These are phyloP conservation scores for Ormosia emarginata DNA, from an alignment of 306 rosid species.

Conservation along the genomic window DNA sequence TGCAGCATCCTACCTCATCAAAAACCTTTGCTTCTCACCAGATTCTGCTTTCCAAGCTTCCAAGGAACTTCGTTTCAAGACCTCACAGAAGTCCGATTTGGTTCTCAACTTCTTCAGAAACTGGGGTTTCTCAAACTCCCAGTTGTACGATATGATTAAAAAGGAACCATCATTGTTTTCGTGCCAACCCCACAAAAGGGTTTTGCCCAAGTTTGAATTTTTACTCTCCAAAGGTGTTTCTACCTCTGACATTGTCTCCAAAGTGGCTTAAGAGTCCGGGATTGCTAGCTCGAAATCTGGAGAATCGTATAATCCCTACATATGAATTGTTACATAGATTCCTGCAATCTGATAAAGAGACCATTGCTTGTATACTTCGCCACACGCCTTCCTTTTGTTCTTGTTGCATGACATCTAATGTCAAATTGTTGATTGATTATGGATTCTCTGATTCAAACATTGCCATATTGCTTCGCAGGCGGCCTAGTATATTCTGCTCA, in stretches of 20 bases:
- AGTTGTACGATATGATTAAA: not conserved
- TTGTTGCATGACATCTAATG: not conserved
- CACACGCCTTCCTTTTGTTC: not conserved
- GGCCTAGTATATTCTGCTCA: not conserved
- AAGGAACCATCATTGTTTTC: not conserved
- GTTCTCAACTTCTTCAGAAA: not conserved
- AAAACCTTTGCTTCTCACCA: too few relatives aligned
- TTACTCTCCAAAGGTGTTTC: not conserved
- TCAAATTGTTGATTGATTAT: not conserved
- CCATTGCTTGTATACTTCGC: not conserved
- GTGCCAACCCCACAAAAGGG: not conserved
- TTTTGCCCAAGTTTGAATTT: slow-evolving; percentile 11
- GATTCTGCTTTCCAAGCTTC: not conserved
- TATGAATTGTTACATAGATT: not conserved
- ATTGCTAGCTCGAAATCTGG: not conserved
- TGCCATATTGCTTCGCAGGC: not conserved
- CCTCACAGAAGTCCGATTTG: not conserved
- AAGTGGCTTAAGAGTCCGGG: not conserved
- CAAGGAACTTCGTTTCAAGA: not conserved
- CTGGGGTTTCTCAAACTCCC: not conserved
- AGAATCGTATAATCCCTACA: not conserved
- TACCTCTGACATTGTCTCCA: not conserved
- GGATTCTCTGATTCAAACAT: slow-evolving; percentile 16
- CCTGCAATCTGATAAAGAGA: not conserved
- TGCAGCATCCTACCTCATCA: too few relatives aligned